These are phyloP conservation scores for Aspergillus unguis DNA, from an alignment of 2,329 filamentous ascomycete species.

Conservation along the genomic window DNA sequence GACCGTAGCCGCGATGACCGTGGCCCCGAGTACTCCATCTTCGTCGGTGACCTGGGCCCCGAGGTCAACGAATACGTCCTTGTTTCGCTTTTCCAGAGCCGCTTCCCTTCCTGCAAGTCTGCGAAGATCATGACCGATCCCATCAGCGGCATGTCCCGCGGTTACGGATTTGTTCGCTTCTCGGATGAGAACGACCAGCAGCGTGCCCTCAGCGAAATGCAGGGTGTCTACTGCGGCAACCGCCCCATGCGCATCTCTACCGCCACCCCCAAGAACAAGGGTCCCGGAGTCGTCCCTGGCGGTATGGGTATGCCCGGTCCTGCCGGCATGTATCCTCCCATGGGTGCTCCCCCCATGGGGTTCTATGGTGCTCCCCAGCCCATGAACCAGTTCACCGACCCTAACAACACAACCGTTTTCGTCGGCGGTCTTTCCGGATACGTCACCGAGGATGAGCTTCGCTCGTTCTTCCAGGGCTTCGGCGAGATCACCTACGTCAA, in stretches of 20 bases:
- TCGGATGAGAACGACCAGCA: conserved; percentile 94
- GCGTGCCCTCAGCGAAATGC: conserved; percentile 94
- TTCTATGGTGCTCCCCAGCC: conserved; percentile 66
- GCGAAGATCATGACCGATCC: conserved; percentile 99
- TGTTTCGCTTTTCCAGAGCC: conserved; percentile 93
- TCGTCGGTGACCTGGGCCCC: conserved; percentile 94
- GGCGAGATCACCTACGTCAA: conserved; percentile 99
- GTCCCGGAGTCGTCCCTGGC: conserved; percentile 53
- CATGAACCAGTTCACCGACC: conserved; percentile 99
- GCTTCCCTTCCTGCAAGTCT: conserved; percentile 96
- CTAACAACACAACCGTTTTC: conserved; percentile 99
- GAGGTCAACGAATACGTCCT: conserved; percentile 99
- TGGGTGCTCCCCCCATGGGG: conserved; percentile 66
- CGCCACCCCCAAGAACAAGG: conserved; percentile 90
- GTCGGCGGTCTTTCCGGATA: conserved; percentile 96
- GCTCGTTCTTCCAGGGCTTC: conserved; percentile 99
- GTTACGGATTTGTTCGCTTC: conserved; percentile 97
- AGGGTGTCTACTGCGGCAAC: conserved; percentile 98
- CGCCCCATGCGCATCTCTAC: conserved; percentile 98
- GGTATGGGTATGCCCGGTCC: conserved; percentile 53
- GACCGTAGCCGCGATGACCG: conserved; percentile 89
- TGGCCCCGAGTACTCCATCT: conserved; percentile 94
- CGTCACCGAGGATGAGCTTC: conserved; percentile 98
- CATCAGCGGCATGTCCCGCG: conserved; percentile 93
- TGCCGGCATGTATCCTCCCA: conserved; percentile 62